These are phyloP conservation scores for Mortierella sp. DNA, from an alignment of 371 early-diverging fungal genomes.

Conservation along the genomic window DNA sequence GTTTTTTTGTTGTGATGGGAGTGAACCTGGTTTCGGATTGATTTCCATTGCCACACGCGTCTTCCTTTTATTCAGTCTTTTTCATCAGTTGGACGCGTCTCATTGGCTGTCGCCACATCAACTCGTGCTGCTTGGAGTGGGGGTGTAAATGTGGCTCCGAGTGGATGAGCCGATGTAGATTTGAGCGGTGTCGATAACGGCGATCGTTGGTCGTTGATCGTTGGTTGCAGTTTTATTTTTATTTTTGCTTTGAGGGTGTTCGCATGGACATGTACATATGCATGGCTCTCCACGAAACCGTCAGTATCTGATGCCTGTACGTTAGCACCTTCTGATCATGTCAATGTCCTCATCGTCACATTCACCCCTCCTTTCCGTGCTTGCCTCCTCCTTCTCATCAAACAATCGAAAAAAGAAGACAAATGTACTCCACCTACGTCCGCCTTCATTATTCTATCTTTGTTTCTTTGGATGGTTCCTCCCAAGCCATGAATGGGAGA, in stretches of 20 bases:
- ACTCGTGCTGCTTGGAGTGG: too few species aligned
- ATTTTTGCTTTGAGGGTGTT: neutral
- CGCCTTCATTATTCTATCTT: neutral
- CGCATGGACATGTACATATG: neutral
- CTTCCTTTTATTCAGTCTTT: neutral
- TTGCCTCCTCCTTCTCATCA: neutral
- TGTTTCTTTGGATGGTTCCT: too few species aligned
- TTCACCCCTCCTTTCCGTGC: neutral
- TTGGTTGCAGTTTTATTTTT: neutral
- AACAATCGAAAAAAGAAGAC: neutral
- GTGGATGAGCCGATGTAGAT: too few species aligned
- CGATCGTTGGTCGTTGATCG: too few species aligned
- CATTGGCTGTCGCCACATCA: neutral
- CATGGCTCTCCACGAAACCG: neutral
- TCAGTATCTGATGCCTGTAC: neutral
- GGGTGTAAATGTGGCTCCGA: too few species aligned
- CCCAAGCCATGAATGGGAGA: neutral
- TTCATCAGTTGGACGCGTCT: neutral
- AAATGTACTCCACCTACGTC: neutral
- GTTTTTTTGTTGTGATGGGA: neutral
- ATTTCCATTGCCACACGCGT: neutral
- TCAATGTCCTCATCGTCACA: neutral
- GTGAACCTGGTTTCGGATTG: neutral
- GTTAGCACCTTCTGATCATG: neutral
- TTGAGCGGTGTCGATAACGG: too few species aligned